Conservation (phyloP, 2,329 filamentous ascomycete species). For the Penicillium nordicum region DNA sequence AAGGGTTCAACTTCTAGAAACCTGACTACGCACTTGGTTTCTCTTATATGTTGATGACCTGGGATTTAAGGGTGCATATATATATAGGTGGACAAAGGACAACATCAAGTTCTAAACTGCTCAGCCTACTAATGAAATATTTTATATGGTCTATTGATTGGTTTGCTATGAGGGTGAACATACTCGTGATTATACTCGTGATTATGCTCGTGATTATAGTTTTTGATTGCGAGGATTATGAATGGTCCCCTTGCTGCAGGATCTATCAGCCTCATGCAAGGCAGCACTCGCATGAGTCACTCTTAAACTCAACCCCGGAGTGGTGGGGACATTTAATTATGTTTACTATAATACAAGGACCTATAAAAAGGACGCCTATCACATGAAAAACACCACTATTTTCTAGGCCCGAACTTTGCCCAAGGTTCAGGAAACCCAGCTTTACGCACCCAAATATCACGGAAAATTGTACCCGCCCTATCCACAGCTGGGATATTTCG, state of each 20-base stretch:
- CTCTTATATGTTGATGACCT: neutral
- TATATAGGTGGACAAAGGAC: neutral
- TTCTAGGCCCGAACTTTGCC: too few relatives aligned
- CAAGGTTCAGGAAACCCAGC: too few relatives aligned
- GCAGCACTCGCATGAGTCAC: conserved; percentile 4
- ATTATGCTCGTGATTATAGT: neutral
- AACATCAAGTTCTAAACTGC: neutral
- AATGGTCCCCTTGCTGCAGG: neutral
- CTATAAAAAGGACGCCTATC: too few relatives aligned
- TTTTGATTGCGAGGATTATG: neutral
- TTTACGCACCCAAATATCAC: too few relatives aligned
- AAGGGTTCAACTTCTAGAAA: neutral
- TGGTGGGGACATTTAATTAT: neutral
- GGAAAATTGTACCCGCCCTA: too few relatives aligned
- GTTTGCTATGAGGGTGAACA: neutral
- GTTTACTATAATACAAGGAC: too few relatives aligned
- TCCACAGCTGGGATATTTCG: too few relatives aligned
- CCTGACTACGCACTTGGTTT: neutral
- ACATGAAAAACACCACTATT: too few relatives aligned
- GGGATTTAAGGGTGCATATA: neutral
- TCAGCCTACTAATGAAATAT: neutral
- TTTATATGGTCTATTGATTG: neutral
- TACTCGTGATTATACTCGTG: neutral
- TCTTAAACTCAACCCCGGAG: neutral
- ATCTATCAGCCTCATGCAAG: conserved; percentile 6